Base-by-base conservation (phyloP, 164 flowering plant genomes). In the Litsea cubeba region DNA sequence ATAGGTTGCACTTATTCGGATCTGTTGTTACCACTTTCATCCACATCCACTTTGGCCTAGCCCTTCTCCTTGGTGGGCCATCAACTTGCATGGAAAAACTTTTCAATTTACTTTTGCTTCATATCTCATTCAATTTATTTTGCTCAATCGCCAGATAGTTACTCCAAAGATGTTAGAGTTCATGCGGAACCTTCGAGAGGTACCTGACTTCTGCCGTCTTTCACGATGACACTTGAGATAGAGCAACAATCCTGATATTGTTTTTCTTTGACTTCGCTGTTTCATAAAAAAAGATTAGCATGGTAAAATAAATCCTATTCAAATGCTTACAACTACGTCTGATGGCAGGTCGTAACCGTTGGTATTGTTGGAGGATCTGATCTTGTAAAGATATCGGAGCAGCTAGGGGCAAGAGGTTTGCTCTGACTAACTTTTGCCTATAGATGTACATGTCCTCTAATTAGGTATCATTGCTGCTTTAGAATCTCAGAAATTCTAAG, bases 291-390 rank as follows among this genome's bases (percentile, higher is more conserved):
- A 57, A n/a, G 63, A 63, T 30, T 30, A 62, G 17, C 67, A 24
- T 51, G 51, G 32, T 30, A 67, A 51, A 62, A 28, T 40, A 22
- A 40, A 60, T 73, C 49, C 50, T 7, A 5, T 64, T 62, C 28
- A 63, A 50, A 74, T 66, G n/a, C 49, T 72, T 63, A 30, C 5
- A 51, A 51, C 49, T 76, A 66, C 68, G 30, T 72, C 69, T 60
- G 58, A 71, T 26, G 69, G 67, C 86, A 96, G 99, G 95, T 89
- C 75, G 89, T 92, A 68, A 88, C 91, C 1, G 88, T 96, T 68
- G 99, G 99, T 46, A 88, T 96, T 70, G 98, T 96, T 74, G 98
- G 99, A 76, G 99, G 99, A 75, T 96, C 98, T 69, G 98, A 96
- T 80, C 90, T 94, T 76, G 80, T 80, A 67, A 96, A 96, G 86